Percentiles rank a stretch among this genome's conserved stretches.
phyloP scores from a whole-genome alignment of 306 rosid genomes.

The Dicorynia guianensis region DNA sequence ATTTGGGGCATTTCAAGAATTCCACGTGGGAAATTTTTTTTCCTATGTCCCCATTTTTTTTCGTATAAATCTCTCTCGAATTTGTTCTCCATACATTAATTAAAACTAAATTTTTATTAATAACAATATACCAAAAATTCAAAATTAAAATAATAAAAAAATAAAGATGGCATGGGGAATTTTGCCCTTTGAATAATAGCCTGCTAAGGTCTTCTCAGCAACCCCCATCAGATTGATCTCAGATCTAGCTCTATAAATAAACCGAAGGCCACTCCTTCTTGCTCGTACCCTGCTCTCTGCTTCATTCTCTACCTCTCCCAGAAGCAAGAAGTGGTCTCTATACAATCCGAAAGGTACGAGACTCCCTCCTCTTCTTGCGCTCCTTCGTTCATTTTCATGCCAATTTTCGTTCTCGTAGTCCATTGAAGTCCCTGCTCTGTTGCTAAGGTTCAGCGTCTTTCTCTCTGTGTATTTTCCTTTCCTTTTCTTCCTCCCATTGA shows the following conservation, averaged over 20 bases:
- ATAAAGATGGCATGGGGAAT: background rate
- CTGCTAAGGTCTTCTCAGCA: no score
- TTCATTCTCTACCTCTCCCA: conserved; percentile 13
- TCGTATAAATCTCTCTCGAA: background rate
- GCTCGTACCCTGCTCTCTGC: conserved; percentile 52
- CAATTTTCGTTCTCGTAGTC: background rate
- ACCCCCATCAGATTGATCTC: background rate
- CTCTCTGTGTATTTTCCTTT: background rate
- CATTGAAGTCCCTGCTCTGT: background rate
- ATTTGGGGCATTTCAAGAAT: no score
- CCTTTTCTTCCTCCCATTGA: background rate
- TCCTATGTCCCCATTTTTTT: background rate
- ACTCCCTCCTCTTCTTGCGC: conserved; percentile 18
- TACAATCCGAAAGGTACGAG: conserved; percentile 45
- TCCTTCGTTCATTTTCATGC: background rate
- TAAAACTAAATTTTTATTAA: no score
- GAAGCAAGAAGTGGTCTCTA: conserved; percentile 51
- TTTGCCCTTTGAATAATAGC: no score
- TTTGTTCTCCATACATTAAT: background rate
- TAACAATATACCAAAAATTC: no score
- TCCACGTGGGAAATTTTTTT: no score
- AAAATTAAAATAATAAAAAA: background rate
- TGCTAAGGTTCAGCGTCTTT: background rate
- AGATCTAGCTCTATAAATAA: conserved; percentile 68
- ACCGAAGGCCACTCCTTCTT: background rate